Percentiles rank a stretch among this genome's conserved stretches.
Conservation (phyloP, 768 basidiomycete species). For the Calocybe indica region DNA sequence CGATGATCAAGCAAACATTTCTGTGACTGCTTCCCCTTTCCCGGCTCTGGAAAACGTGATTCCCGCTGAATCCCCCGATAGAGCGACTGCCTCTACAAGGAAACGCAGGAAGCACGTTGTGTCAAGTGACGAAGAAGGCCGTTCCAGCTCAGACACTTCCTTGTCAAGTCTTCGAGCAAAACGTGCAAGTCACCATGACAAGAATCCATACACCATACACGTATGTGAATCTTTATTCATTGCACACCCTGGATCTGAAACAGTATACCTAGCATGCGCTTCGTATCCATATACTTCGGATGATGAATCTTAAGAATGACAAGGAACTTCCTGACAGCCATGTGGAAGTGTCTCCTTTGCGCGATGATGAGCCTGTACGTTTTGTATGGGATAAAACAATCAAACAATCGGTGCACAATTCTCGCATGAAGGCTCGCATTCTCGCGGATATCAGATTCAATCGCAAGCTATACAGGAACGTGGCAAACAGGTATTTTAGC, state of each 20-base stretch:
- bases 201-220: slow-evolving; percentile 60
- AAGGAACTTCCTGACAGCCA: slow-evolving; percentile 59
- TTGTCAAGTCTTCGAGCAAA: slow-evolving; percentile 28
- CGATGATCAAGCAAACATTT: slow-evolving; percentile 14
- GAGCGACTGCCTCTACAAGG: slow-evolving; percentile 5
- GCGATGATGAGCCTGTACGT: slow-evolving; percentile 50
- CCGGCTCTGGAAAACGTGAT: slow-evolving; percentile 16
- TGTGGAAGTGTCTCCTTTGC: slow-evolving; percentile 42
- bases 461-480: slow-evolving; percentile 53
- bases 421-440: slow-evolving; percentile 61
- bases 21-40: slow-evolving; percentile 26
- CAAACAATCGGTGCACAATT: slow-evolving; percentile 70
- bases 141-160: slow-evolving; percentile 30
- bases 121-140: slow-evolving; percentile 30
- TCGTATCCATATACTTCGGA: slow-evolving; percentile 54
- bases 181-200: slow-evolving; percentile 58
- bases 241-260: background rate
- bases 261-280: slow-evolving; percentile 52
- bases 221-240: slow-evolving; percentile 27
- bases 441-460: slow-evolving; percentile 54
- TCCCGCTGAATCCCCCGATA: slow-evolving; percentile 9
- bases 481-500: slow-evolving; percentile 59
- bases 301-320: slow-evolving; percentile 53
- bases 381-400: slow-evolving; percentile 79
- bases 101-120: slow-evolving; percentile 24